Evolutionary conservation across 179 eudicot species (phyloP).

Genomic region (Actinidia arguta): DNA sequence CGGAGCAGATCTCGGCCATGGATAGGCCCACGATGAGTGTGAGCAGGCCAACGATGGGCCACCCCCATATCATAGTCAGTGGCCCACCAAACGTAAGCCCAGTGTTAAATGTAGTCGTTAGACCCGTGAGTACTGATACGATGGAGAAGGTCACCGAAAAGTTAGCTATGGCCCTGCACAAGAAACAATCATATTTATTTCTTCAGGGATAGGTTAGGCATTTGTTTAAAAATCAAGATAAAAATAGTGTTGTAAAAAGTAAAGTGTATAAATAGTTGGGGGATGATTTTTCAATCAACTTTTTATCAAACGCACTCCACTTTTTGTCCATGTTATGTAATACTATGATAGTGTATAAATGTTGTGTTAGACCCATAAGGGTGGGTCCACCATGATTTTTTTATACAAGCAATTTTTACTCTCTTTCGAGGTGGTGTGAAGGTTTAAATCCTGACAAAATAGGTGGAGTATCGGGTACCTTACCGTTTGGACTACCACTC

Average conservation of each 20-base stretch:
- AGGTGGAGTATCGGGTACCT: too few species aligned
- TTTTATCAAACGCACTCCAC: not conserved
- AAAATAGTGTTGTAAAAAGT: too few species aligned
- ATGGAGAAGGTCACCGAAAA: constrained; percentile 72
- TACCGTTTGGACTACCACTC: too few species aligned
- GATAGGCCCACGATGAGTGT: constrained; percentile 67
- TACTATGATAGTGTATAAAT: too few species aligned
- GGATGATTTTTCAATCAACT: not conserved
- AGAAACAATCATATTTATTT: not conserved
- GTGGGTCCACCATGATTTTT: too few species aligned
- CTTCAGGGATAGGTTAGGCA: not conserved
- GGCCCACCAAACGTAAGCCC: constrained; percentile 76
- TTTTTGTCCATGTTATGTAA: too few species aligned
- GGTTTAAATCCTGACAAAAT: too few species aligned
- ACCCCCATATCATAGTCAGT: constrained; percentile 64
- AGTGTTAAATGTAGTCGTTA: constrained; percentile 55
- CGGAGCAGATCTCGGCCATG: constrained; percentile 83
- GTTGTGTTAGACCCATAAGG: too few species aligned
- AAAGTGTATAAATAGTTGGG: too few species aligned
- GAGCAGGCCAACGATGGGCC: constrained; percentile 65
- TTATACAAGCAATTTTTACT: too few species aligned
- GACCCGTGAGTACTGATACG: constrained; percentile 63
- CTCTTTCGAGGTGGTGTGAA: too few species aligned
- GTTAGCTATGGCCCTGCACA: constrained; percentile 53
- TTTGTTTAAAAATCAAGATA: not conserved